Conservation (phyloP, 768 basidiomycete genomes). For the Strobilomyces confusus region DNA sequence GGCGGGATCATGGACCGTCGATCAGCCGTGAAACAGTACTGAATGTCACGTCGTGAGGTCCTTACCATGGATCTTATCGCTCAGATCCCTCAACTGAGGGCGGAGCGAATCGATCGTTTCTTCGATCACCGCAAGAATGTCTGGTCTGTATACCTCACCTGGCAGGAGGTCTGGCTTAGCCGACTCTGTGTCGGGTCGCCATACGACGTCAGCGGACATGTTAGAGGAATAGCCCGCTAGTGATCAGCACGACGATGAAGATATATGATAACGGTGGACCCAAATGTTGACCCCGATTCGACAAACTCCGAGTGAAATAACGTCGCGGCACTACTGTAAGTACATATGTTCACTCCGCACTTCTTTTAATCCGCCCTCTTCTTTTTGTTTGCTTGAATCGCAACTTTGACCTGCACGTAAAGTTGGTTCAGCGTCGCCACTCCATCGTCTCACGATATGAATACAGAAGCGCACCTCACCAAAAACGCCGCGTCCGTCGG, state of each 20-base stretch:
- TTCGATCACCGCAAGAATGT: slow-evolving; percentile 59
- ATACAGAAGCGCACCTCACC: slow-evolving; percentile 40
- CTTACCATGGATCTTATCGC: slow-evolving; percentile 69
- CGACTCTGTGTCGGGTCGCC: slow-evolving; percentile 37
- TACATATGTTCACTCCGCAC: too few relatives aligned
- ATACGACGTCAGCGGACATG: slow-evolving; percentile 28
- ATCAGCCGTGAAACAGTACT: slow-evolving; percentile 1
- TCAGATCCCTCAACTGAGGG: slow-evolving; percentile 55
- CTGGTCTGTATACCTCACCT: slow-evolving; percentile 47
- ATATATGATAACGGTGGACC: too few relatives aligned
- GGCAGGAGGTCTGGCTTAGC: slow-evolving; percentile 22
- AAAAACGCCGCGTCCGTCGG: slow-evolving; percentile 63
- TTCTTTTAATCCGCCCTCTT: slow-evolving; percentile 1
- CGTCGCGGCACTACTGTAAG: too few relatives aligned
- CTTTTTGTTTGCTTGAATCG: slow-evolving; percentile 43
- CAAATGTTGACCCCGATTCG: too few relatives aligned
- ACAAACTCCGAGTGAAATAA: too few relatives aligned
- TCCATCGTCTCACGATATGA: not conserved
- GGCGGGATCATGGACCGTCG: not conserved
- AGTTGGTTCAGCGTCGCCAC: not conserved
- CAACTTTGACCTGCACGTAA: slow-evolving; percentile 38
- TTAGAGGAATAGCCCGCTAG: too few relatives aligned
- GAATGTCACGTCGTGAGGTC: not conserved
- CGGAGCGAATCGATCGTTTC: slow-evolving; percentile 49
- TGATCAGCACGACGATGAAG: too few relatives aligned